phyloP scores from a whole-genome alignment of 371 early-diverging fungal species.

The Mucor velutinosus region DNA sequence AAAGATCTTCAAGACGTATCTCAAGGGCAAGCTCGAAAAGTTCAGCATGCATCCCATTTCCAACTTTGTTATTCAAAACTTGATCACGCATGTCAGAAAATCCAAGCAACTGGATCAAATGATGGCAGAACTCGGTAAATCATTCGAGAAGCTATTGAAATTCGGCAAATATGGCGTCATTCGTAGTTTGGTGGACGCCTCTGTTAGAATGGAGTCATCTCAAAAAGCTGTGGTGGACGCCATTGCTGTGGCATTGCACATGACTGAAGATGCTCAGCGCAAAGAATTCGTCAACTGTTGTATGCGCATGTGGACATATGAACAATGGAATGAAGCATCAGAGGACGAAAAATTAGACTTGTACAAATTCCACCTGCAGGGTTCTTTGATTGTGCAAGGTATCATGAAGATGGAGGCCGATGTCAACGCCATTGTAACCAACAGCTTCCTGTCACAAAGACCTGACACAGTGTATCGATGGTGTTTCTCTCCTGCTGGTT shows the following conservation, averaged over 20 bases:
- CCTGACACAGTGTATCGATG: slow-evolving; percentile 56
- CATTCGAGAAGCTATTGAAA: slow-evolving; percentile 61
- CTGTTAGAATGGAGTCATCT: slow-evolving; percentile 56
- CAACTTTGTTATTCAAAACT: slow-evolving; percentile 84
- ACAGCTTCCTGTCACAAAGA: slow-evolving; percentile 66
- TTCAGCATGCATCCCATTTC: slow-evolving; percentile 72
- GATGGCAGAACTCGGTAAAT: slow-evolving; percentile 57
- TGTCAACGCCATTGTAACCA: slow-evolving; percentile 57
- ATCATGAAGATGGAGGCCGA: slow-evolving; percentile 68
- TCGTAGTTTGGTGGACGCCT: slow-evolving; percentile 68
- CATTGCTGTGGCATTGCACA: slow-evolving; percentile 58
- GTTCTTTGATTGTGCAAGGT: slow-evolving; percentile 72
- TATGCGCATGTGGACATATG: slow-evolving; percentile 62
- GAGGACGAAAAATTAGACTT: slow-evolving; percentile 42
- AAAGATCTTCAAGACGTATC: slow-evolving; percentile 66
- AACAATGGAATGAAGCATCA: slow-evolving; percentile 40
- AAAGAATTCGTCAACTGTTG: slow-evolving; percentile 62
- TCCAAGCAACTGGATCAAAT: slow-evolving; percentile 63
- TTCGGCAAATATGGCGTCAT: slow-evolving; percentile 65
- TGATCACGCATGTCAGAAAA: slow-evolving; percentile 64
- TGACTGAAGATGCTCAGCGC: slow-evolving; percentile 48
- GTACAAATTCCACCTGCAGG: slow-evolving; percentile 68
- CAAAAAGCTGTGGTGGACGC: slow-evolving; percentile 64
- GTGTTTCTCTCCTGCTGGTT: slow-evolving; percentile 71
- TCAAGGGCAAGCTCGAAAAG: slow-evolving; percentile 62